phyloP scores from a whole-genome alignment of 2,329 filamentous ascomycete genomes.

The Neofusicoccum umdonicola region DNA sequence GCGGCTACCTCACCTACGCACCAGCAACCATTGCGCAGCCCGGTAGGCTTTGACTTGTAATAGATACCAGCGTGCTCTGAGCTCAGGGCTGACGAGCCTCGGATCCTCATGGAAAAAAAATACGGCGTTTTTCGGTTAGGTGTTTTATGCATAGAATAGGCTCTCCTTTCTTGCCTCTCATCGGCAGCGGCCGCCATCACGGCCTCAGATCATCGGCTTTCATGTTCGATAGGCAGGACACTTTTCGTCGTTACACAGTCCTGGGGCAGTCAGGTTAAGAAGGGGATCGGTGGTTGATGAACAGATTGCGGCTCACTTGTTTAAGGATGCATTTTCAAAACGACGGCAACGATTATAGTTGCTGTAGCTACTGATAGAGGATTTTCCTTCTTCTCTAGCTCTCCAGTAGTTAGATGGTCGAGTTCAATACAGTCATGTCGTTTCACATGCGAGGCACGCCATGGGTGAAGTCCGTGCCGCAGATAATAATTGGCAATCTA shows the following conservation, averaged over 20 bases:
- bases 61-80: conserved; percentile 4
- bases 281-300: not conserved
- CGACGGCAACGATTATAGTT: not conserved
- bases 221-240: not conserved
- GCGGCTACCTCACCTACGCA: not conserved
- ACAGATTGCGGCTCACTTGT: not conserved
- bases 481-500: not conserved
- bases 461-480: not conserved
- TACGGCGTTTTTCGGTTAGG: conserved; percentile 15
- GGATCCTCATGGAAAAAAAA: conserved; percentile 4
- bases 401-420: not conserved
- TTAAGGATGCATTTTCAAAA: not conserved
- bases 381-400: not conserved
- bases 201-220: not conserved
- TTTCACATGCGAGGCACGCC: not conserved
- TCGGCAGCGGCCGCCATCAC: not conserved
- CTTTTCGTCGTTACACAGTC: not conserved
- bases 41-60: conserved; percentile 12
- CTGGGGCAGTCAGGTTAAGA: not conserved
- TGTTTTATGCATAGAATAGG: conserved; percentile 13
- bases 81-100: conserved; percentile 1
- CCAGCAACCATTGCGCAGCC: conserved; percentile 1
- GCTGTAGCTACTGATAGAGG: not conserved
- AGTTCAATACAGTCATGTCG: not conserved
- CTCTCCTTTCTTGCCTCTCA: not conserved